Percentiles rank a stretch among this genome's conserved stretches.
Evolutionary conservation across 1,284 basidiomycete genomes (phyloP).

Genomic region (Vanrija humicola): DNA sequence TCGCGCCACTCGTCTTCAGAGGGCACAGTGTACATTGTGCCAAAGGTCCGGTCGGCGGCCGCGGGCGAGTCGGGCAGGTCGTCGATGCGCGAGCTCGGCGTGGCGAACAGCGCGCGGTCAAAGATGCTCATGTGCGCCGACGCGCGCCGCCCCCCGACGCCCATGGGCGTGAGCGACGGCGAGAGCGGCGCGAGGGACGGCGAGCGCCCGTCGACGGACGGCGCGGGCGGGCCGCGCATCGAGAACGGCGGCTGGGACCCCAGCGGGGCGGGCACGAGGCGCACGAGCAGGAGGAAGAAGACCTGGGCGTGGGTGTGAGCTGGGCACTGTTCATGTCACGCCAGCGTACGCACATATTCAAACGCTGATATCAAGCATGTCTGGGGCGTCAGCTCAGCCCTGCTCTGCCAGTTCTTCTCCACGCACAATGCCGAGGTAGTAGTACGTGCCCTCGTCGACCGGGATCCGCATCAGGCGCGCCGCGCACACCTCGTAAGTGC

Average conservation of each 20-base stretch:
- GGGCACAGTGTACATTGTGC: no score
- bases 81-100: not conserved
- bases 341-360: slow-evolving; percentile 10
- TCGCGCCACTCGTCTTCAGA: not conserved
- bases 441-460: not conserved
- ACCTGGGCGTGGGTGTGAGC: slow-evolving; percentile 3
- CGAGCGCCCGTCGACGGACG: not conserved
- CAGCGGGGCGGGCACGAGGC: slow-evolving; percentile 3
- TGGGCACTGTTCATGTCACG: not conserved
- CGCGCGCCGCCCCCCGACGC: not conserved
- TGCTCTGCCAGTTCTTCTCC: not conserved
- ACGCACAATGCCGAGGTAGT: not conserved
- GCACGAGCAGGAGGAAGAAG: slow-evolving; percentile 16
- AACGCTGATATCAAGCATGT: slow-evolving; percentile 7
- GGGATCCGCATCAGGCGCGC: not conserved
- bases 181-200: slow-evolving; percentile 1
- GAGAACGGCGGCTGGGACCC: not conserved
- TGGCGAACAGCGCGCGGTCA: not conserved
- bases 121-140: not conserved
- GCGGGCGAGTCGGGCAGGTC: not conserved
- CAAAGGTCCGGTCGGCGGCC: no score
- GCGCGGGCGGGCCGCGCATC: slow-evolving; percentile 7
- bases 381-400: slow-evolving; percentile 5
- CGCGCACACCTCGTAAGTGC: slow-evolving; percentile 7
- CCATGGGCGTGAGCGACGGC: not conserved